Evolutionary conservation across 805 yeast genomes (phyloP), one percentile per base, ranked within the genome.

Genomic region (Priceomyces melissophilus): DNA sequence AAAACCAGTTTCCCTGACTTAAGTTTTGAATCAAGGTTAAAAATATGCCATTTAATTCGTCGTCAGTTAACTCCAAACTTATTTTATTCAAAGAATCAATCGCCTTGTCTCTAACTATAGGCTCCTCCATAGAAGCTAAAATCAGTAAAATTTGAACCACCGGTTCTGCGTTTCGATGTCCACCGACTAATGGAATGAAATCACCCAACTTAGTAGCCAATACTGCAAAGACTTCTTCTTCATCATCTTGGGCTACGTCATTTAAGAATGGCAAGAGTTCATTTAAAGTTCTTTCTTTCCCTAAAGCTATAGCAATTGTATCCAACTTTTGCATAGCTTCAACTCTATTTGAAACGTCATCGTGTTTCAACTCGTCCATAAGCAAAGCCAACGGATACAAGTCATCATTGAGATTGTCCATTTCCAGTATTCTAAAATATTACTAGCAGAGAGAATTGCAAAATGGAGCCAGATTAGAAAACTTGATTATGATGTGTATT

Each of bases 311-410:
- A 27, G 98, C 96, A 57, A 93, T 91, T 27, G 97, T 91, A 52
- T 90, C 95, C 50, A 95, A 73, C 51, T 93, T 81, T 55, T 85
- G 86, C 95, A 93, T 90, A 33, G 98, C 98, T 49, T 83, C 87
- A 15, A 93, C 91, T 46, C 99, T 76, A 55, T 90, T 84, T 17
- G 96, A 78, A 30, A 91, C 91, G 60, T 93, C 99, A 59, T 93
- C 99, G 62, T 91, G 97, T 67, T 87, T 87, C 63, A 93, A 77
- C 65, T 95, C 99, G 62, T 95, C 99, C 87, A 93, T 89, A 45
- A 93, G 77, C 52, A 93, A 76, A 11, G 99, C 99, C 64, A 93
- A 78, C 34, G 99, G 99, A 58, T 87, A 91, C 43, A 93, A 76
- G 53, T 83, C 89, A 58, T 82, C 82, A 47, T 57, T 63, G 50